These are phyloP conservation scores for Pichia sp. DNA, from an alignment of 1,139 yeast genomes.

Conservation along the genomic window DNA sequence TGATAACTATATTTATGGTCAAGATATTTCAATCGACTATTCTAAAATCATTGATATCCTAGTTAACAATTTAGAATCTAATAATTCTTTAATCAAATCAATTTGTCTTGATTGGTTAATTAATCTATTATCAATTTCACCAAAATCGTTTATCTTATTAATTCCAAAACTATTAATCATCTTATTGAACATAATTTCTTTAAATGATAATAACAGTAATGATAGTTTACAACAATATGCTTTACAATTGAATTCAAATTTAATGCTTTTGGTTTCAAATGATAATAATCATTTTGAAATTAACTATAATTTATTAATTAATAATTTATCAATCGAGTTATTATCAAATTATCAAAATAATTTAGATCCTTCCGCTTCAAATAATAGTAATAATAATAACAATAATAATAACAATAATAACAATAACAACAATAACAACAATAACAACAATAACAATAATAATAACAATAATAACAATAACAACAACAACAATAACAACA, in stretches of 20 bases:
- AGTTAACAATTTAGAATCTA: conserved; percentile 67
- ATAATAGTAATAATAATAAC: not conserved
- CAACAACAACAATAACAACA: conserved; percentile 24
- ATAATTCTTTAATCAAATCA: conserved; percentile 71
- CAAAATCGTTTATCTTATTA: conserved; percentile 64
- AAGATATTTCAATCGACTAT: conserved; percentile 77
- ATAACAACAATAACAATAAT: conserved; percentile 25
- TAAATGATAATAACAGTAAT: conserved; percentile 33
- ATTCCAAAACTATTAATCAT: conserved; percentile 54
- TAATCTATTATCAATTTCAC: conserved; percentile 66
- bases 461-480: not conserved
- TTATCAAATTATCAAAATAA: conserved; percentile 20
- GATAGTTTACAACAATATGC: conserved; percentile 45
- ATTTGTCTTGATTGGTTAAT: conserved; percentile 83
- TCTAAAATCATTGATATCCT: conserved; percentile 75
- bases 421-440: conserved; percentile 25
- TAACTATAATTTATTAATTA: conserved; percentile 54
- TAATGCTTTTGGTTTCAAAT: conserved; percentile 40
- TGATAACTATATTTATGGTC: conserved; percentile 72
- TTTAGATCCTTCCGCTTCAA: too few species aligned
- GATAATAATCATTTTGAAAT: conserved; percentile 31
- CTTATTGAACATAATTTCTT: conserved; percentile 48
- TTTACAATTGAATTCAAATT: conserved; percentile 43
- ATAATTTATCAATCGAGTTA: conserved; percentile 55
- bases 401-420: not conserved